Base-by-base conservation (phyloP, 495 filamentous ascomycete species). In the Geoglossum glabrum region DNA sequence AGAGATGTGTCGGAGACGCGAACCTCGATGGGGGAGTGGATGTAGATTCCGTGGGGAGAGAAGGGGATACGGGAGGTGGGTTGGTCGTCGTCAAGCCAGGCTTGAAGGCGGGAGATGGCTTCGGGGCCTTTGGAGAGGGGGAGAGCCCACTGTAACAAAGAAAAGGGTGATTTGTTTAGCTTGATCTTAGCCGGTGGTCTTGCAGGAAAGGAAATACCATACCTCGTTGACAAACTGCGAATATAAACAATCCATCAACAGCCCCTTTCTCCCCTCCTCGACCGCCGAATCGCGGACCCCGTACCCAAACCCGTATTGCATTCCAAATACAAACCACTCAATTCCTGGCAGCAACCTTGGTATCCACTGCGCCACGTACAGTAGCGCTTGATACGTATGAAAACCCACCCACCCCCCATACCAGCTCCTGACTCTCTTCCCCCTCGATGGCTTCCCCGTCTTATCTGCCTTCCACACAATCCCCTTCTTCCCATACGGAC, bases 181-280 rank as follows among this genome's bases (percentile, higher is more conserved):
- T n/a, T n/a, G n/a, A n/a, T n/a, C n/a, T n/a, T n/a, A n/a, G n/a
- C n/a, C n/a, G n/a, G n/a, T n/a, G n/a, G n/a, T n/a, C n/a, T n/a
- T n/a, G n/a, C n/a, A n/a, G 31, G 31, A 11, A 34, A 4, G 31
- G 5, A 5, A 21, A 8, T 11, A 3, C 3, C 15, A 25, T 50
- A 50, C 46, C 46, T 98, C 92, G 66, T 98, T 95, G 49, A 98
- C 92, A 63, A 87, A 93, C 67, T 98, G 92, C 23, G 83, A 88
- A 70, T 93, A 98, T 19, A 96, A 77, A 67, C 92, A 98, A 69
- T 98, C 90, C 85, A 98, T 88, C 47, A 95, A 73, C 58, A 98
- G 74, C 9, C 88, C 93, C 55, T 81, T 67, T 23, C 86, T 80
- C 38, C 81, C 81, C 21, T 82, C 80, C 70, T 95, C 82, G n/a